Percentiles rank a stretch among this genome's conserved stretches.
Evolutionary conservation across 2,329 filamentous ascomycete species (phyloP).

Genomic region (Clonostachys byssicola): DNA sequence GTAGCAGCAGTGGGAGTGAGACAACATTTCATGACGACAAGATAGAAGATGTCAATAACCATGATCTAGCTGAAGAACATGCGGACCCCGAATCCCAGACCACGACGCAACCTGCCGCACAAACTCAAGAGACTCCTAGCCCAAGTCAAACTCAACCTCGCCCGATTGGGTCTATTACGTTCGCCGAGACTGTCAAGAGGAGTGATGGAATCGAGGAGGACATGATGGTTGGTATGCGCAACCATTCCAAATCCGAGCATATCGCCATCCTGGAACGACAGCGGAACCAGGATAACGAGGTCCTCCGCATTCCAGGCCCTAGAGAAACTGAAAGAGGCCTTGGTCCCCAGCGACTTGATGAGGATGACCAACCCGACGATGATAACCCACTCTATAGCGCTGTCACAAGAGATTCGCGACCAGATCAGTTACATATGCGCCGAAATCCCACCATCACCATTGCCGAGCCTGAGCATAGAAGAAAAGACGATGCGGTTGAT

Average conservation of each 20-base stretch:
- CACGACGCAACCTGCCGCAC: too few relatives aligned
- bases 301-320: slow-evolving; percentile 86
- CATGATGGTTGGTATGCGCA: background rate
- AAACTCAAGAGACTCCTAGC: background rate
- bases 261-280: slow-evolving; percentile 87
- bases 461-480: slow-evolving; percentile 50
- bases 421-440: slow-evolving; percentile 12
- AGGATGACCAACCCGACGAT: slow-evolving; percentile 27
- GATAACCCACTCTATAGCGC: slow-evolving; percentile 19
- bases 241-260: slow-evolving; percentile 65
- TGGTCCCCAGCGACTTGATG: slow-evolving; percentile 53
- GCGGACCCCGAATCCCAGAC: background rate
- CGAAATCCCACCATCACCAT: slow-evolving; percentile 60
- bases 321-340: slow-evolving; percentile 84
- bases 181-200: slow-evolving; percentile 61
- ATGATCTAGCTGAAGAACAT: background rate
- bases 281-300: slow-evolving; percentile 68
- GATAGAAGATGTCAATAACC: background rate
- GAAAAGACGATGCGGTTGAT: slow-evolving; percentile 30
- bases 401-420: slow-evolving; percentile 15
- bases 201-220: slow-evolving; percentile 51
- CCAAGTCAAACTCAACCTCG: background rate
- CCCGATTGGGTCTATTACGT: slow-evolving; percentile 45
- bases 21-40: slow-evolving; percentile 19
- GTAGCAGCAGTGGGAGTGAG: slow-evolving; percentile 29